Conservation (phyloP, 2,329 filamentous ascomycete species). For the Exophiala sp. region DNA sequence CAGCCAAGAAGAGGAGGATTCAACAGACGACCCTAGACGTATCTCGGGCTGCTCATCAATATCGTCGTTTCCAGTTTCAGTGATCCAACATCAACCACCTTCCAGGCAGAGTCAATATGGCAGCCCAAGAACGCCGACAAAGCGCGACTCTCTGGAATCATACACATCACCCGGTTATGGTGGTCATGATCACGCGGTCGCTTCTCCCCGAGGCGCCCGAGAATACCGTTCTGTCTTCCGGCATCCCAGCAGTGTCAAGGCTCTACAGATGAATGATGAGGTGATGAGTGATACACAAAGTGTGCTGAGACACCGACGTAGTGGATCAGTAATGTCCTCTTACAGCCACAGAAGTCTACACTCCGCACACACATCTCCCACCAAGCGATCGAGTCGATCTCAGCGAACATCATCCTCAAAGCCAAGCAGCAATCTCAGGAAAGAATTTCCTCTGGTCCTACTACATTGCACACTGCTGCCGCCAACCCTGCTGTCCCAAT, state of each 20-base stretch:
- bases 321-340: slow-evolving; percentile 23
- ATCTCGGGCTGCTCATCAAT: slow-evolving; percentile 26
- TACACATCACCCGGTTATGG: neutral
- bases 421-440: slow-evolving; percentile 35
- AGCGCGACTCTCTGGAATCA: slow-evolving; percentile 3
- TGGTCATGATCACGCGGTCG: neutral
- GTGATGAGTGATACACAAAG: slow-evolving; percentile 40
- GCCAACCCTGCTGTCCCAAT: slow-evolving; percentile 48
- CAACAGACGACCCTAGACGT: slow-evolving; percentile 4
- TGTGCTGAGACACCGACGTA: slow-evolving; percentile 31
- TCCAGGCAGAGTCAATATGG: slow-evolving; percentile 13
- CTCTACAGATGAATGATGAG: slow-evolving; percentile 41
- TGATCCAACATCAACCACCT: slow-evolving; percentile 16
- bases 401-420: slow-evolving; percentile 16
- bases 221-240: slow-evolving; percentile 38
- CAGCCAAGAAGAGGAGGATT: slow-evolving; percentile 9
- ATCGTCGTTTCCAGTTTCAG: slow-evolving; percentile 27
- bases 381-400: slow-evolving; percentile 21
- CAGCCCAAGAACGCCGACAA: slow-evolving; percentile 15
- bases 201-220: slow-evolving; percentile 20
- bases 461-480: slow-evolving; percentile 60
- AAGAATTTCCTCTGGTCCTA: slow-evolving; percentile 56
- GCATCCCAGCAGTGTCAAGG: slow-evolving; percentile 44
- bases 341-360: slow-evolving; percentile 21
- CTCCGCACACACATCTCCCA: slow-evolving; percentile 22